Evolutionary conservation across 176 grass and related monocot genomes (phyloP).

Genomic region (Rhynchospora breviuscula): DNA sequence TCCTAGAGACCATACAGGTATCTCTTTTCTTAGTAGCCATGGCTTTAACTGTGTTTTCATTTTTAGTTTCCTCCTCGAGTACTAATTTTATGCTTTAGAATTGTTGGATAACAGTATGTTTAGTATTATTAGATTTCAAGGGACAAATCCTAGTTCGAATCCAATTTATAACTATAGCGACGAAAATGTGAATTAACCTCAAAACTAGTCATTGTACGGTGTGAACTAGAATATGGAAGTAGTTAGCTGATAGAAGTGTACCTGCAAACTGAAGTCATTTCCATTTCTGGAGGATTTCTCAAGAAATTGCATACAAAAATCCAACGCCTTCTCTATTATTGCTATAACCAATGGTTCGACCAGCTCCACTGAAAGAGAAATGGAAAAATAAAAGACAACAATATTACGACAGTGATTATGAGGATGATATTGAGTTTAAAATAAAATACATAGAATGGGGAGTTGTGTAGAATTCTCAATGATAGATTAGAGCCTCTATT

Average conservation of each 20-base stretch:
- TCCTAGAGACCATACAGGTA: not conserved
- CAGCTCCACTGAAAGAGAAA: slow-evolving; percentile 63
- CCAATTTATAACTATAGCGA: not conserved
- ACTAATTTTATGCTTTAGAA: not conserved
- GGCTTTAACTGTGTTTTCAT: not conserved
- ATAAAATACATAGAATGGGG: not conserved
- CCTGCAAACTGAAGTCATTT: slow-evolving; percentile 73
- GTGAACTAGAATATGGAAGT: not conserved
- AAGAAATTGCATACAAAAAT: slow-evolving; percentile 59
- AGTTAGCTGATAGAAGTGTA: slow-evolving; percentile 33
- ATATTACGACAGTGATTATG: not conserved
- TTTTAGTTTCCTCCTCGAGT: not conserved
- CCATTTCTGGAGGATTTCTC: slow-evolving; percentile 70
- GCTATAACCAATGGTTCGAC: slow-evolving; percentile 46
- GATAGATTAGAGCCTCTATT: not conserved
- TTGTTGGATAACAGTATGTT: not conserved
- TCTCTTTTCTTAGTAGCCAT: not conserved
- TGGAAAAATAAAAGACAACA: slow-evolving; percentile 5
- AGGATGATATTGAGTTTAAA: not conserved
- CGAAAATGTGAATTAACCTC: not conserved
- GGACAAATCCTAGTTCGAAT: slow-evolving; percentile 14
- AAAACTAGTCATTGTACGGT: not conserved
- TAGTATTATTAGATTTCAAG: slow-evolving; percentile 2
- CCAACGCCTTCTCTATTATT: slow-evolving; percentile 72
- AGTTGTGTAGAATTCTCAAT: not conserved